Evolutionary conservation across 352 stramenopile genomes (phyloP).

Genomic region (Aphanomyces invadans): DNA sequence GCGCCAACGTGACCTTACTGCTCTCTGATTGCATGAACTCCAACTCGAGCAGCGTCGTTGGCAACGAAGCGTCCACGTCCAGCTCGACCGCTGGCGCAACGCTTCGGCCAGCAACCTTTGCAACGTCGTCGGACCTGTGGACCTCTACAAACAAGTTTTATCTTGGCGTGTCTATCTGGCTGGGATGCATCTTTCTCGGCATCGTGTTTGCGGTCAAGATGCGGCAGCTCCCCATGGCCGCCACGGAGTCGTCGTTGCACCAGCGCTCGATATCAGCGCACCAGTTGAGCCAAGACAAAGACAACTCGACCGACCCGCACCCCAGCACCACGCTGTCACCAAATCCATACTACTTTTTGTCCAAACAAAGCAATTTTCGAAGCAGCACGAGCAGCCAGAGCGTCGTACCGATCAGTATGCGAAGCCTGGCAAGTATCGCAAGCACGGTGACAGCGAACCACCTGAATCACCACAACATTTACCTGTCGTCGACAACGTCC

Average conservation of each 20-base stretch:
- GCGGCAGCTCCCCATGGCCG: not conserved
- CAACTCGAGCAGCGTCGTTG: no score
- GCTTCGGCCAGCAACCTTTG: no score
- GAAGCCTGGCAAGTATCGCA: not conserved
- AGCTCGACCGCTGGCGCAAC: no score
- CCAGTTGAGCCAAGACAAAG: not conserved
- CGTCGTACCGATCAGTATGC: not conserved
- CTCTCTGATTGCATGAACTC: no score
- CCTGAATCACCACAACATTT: no score
- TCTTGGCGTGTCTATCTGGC: not conserved
- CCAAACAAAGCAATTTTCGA: no score
- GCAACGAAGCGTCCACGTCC: no score
- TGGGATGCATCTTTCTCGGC: not conserved
- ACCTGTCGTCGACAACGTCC: no score
- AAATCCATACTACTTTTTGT: not conserved
- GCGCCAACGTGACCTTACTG: no score
- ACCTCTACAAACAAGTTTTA: no score
- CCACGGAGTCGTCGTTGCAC: not conserved
- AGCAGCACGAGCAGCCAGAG: constrained; percentile 1
- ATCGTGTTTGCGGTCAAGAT: not conserved
- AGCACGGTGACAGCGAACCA: no score
- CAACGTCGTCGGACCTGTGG: no score
- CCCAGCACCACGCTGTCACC: not conserved
- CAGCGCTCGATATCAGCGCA: not conserved
- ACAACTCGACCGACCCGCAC: not conserved